A percentile compares a stretch with the other conserved stretches of the same genome.
Conservation (phyloP, 2,329 filamentous ascomycete genomes). For the Chlorencoelia australis region DNA sequence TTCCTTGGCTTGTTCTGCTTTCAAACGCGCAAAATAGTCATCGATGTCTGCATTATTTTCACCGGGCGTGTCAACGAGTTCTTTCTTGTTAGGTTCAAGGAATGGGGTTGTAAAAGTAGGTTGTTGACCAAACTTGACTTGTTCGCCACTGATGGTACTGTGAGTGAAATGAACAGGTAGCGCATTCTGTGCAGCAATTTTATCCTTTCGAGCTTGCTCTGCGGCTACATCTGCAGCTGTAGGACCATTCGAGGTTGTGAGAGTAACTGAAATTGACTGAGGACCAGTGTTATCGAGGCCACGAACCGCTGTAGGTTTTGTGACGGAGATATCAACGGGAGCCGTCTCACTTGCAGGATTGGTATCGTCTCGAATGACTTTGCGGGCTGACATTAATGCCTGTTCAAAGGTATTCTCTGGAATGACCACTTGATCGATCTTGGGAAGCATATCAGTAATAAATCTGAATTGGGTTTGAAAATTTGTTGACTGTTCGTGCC, state of each 20-base stretch:
- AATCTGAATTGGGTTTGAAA: constrained; percentile 74
- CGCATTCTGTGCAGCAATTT: constrained; percentile 57
- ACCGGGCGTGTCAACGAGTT: constrained; percentile 31
- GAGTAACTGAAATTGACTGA: constrained; percentile 59
- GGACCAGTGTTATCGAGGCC: constrained; percentile 57
- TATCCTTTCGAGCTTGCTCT: constrained; percentile 54
- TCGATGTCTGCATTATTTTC: constrained; percentile 50
- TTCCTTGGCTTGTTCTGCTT: constrained; percentile 46
- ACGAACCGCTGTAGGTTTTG: constrained; percentile 57
- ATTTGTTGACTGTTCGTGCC: constrained; percentile 61
- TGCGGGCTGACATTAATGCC: constrained; percentile 51
- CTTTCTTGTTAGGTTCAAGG: constrained; percentile 38
- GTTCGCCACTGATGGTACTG: constrained; percentile 56
- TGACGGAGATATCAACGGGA: constrained; percentile 42
- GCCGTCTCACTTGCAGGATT: constrained; percentile 53
- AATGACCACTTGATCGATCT: constrained; percentile 65
- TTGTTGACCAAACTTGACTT: constrained; percentile 38
- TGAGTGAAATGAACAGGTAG: constrained; percentile 63
- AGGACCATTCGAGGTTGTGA: constrained; percentile 55
- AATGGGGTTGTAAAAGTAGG: constrained; percentile 29
- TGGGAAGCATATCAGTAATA: constrained; percentile 64
- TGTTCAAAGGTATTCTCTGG: constrained; percentile 66
- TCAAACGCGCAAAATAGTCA: constrained; percentile 57
- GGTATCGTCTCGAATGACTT: constrained; percentile 55
- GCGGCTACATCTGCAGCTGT: constrained; percentile 57